Evolutionary conservation across 495 filamentous ascomycete genomes (phyloP), one percentile per base, ranked within the genome.

Genomic region (Neurospora sp.): DNA sequence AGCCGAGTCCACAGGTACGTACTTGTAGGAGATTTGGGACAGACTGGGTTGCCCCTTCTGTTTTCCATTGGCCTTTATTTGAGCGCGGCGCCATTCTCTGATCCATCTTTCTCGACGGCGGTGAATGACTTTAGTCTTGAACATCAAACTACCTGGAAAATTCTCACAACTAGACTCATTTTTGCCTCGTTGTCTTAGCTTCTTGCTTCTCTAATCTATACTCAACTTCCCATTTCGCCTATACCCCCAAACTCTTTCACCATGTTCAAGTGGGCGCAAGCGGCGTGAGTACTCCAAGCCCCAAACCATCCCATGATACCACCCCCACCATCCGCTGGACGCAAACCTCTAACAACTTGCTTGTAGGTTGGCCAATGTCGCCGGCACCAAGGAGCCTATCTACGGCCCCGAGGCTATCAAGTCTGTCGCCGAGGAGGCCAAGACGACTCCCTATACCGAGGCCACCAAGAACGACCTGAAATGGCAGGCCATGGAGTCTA

Each of bases 321-420:
- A 10, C 68, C 27, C 72, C 31, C 35, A 40, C 37, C 61, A 27
- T 44, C 20, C 38, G 59, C 20, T 40, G n/a, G 5, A 68, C 18
- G 22, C 70, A 40, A 72, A 65, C 40, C 73, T 75, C 70, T 68
- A 76, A 71, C 72, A 37, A 71, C 72, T 71, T 73, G 35, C 37
- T 74, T 40, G 14, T 72, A 97, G 94, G 82, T 86, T 97, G 81
- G 92, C 95, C 80, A 90, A 93, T 81, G 94, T 96, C 75, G 93
- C 93, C 72, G 96, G 96, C 82, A 97, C 94, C 72, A 91, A 94
- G 81, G 96, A 99, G 85, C 96, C 96, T 72, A 92, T 96, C 84
- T 97, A 99, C 82, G 96, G 96, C 75, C 92, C 96, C 41, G 88
- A 90, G 16, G 94, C 94, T 75, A 92, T 98, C 79, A 92, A 88